A percentile compares a stretch with the other conserved stretches of the same genome.
These are phyloP conservation scores for Collybia sp. DNA, from an alignment of 768 basidiomycete genomes.

Conservation along the genomic window DNA sequence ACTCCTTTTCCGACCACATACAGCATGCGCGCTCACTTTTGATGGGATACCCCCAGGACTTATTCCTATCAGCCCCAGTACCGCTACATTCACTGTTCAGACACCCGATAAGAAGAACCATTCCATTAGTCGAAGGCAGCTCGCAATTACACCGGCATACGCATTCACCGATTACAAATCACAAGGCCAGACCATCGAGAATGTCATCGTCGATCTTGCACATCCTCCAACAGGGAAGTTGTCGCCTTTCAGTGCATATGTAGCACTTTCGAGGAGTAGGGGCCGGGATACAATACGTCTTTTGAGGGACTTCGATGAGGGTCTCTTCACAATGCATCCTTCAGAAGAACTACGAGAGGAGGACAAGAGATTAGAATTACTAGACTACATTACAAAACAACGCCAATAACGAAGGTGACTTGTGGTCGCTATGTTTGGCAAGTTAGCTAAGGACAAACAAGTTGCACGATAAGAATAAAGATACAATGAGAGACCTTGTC, in stretches of 20 bases:
- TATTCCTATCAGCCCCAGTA: constrained; percentile 16
- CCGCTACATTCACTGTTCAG: not conserved
- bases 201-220: constrained; percentile 29
- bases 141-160: constrained; percentile 26
- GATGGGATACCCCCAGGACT: constrained; percentile 19
- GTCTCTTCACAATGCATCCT: constrained; percentile 18
- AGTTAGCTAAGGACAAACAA: no score
- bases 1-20: no score
- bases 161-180: constrained; percentile 36
- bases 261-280: constrained; percentile 26
- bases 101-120: not conserved
- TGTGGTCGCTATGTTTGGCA: no score
- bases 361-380: constrained; percentile 10
- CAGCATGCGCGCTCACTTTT: constrained; percentile 5
- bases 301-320: constrained; percentile 21
- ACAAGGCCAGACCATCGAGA: constrained; percentile 32
- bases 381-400: not conserved
- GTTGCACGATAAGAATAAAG: no score
- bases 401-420: no score
- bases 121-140: constrained; percentile 16
- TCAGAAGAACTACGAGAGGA: constrained; percentile 11
- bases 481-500: no score
- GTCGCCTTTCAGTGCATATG: constrained; percentile 24
- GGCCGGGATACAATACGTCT: constrained; percentile 23
- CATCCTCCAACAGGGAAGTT: constrained; percentile 19